Base-by-base conservation (phyloP, 345 rosid genomes). In the Hypericum androsaemum region DNA sequence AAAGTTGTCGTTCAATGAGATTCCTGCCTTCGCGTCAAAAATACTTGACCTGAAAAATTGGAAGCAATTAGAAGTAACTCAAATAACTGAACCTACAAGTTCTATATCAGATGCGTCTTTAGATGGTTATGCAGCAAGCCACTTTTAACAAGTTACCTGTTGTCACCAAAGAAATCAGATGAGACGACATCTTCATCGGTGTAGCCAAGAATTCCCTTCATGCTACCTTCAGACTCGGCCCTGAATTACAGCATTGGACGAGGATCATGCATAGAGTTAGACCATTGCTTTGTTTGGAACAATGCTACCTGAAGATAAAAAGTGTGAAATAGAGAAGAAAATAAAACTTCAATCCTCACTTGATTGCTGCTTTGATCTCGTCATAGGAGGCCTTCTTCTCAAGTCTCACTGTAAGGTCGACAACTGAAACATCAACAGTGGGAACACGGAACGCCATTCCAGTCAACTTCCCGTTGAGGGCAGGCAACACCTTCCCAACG, bases 391-490 rank as follows among this genome's bases (percentile, higher is more conserved):
- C 82, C 12, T 58, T 57, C 73, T 81, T 76, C 71, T 74, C 80
- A 16, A 81, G 80, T 52, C 80, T 79, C 41, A 81, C 88, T 0
- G 84, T 81, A 40, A 81, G 84, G 55, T 81, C 88, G 50, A 81
- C 88, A 28, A 81, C 88, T 6, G 88, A 81, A 42, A 81, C 88
- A 66, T 81, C 88, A 16, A 79, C 80, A 9, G 87, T 80, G 41
- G 87, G 87, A 55, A 80, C 87, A 57, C 81, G 83, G 79, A 80
- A 80, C 6, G 87, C 69, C 87, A 77, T 80, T 57, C 87, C 87
- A 10, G 87, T 80, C 69, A 80, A 62, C 48, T 80, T 80, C 11
- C 88, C 88, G 0, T 81, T 76, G 22, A 81, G 59, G 10, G 71
- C 59, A 0, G 84, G 88, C 53, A 81, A 63, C 28, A 81, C 88